phyloP scores from a whole-genome alignment of 2,329 filamentous ascomycete genomes.

The Seiridium unicorne region DNA sequence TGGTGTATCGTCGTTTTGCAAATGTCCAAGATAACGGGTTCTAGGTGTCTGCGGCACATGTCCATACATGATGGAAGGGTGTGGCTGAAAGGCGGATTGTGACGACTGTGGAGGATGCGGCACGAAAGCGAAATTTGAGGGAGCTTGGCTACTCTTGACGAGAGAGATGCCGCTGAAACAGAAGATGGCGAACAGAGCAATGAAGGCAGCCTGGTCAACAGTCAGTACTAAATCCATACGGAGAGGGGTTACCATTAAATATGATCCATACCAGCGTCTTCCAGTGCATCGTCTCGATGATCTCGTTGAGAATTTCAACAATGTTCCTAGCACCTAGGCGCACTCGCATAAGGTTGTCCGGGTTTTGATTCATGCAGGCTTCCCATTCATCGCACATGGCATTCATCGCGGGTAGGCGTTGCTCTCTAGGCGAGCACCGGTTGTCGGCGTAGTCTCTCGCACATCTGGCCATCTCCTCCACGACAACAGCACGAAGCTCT shows the following conservation, averaged over 20 bases:
- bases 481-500: conserved; percentile 57
- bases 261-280: conserved; percentile 58
- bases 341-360: conserved; percentile 73
- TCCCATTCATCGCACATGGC: conserved; percentile 77
- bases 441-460: conserved; percentile 73
- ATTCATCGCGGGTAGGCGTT: conserved; percentile 71
- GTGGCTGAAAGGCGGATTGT: conserved; percentile 9
- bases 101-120: conserved; percentile 13
- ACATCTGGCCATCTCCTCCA: conserved; percentile 70
- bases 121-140: conserved; percentile 18
- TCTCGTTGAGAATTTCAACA: conserved; percentile 90
- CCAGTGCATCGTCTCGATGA: conserved; percentile 85
- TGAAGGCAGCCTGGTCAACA: conserved; percentile 18
- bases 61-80: conserved; percentile 22
- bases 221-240: conserved; percentile 10
- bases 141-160: conserved; percentile 19
- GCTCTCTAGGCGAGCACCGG: conserved; percentile 62
- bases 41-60: conserved; percentile 27
- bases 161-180: conserved; percentile 27
- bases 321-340: conserved; percentile 84
- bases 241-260: too few species aligned
- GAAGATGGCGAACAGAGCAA: conserved; percentile 25
- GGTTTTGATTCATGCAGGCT: conserved; percentile 82
- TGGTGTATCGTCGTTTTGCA: conserved; percentile 25
- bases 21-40: conserved; percentile 15